Conservation (phyloP, 805 yeast species). For the Candida incommunis region DNA sequence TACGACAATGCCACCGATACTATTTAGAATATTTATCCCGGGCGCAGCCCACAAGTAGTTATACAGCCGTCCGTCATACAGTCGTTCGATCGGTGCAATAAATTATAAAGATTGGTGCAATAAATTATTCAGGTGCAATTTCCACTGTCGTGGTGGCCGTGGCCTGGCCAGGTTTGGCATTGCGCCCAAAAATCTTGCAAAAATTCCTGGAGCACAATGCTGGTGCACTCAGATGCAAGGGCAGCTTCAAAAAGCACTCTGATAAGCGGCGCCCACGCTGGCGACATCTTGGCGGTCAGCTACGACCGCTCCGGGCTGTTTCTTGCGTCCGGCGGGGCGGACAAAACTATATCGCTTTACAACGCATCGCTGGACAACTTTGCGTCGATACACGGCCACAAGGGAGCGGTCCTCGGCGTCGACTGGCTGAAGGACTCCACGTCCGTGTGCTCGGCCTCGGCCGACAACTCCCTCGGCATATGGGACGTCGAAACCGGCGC, state of each 20-base stretch:
- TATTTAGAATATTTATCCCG: slow-evolving; percentile 9
- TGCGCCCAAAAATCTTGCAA: too few species aligned
- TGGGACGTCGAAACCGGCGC: slow-evolving; percentile 50
- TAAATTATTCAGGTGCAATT: too few species aligned
- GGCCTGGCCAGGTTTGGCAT: too few species aligned
- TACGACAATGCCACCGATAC: slow-evolving; percentile 19
- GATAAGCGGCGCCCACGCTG: background rate
- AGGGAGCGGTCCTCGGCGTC: slow-evolving; percentile 48
- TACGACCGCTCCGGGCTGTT: slow-evolving; percentile 38
- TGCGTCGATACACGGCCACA: slow-evolving; percentile 41
- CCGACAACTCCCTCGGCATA: slow-evolving; percentile 45
- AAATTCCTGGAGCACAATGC: too few species aligned
- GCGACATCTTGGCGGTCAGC: slow-evolving; percentile 27
- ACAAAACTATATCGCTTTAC: slow-evolving; percentile 30
- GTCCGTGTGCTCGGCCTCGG: slow-evolving; percentile 35
- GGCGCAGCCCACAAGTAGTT: too few species aligned
- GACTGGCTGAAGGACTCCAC: slow-evolving; percentile 37
- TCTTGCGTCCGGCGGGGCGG: slow-evolving; percentile 52
- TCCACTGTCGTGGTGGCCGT: too few species aligned
- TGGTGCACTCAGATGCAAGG: too few species aligned
- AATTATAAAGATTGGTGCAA: too few species aligned
- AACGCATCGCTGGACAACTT: slow-evolving; percentile 22
- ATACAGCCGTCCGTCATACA: too few species aligned
- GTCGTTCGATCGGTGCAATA: too few species aligned
- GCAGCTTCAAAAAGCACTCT: background rate